Base-by-base conservation (phyloP, 2,329 filamentous ascomycete genomes). In the Penicillium sp. region DNA sequence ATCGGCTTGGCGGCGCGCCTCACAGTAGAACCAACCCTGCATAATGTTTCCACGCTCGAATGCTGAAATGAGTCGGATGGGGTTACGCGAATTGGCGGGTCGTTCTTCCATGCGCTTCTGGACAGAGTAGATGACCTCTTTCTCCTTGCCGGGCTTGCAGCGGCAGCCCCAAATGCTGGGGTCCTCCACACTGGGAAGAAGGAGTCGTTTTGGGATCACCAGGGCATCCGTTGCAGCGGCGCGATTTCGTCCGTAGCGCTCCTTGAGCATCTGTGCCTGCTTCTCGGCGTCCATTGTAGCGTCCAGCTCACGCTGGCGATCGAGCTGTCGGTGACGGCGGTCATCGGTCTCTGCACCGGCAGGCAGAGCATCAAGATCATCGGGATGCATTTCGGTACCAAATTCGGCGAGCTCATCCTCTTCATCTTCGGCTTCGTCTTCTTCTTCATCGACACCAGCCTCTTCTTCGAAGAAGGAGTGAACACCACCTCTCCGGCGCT, bases 391-490 rank as follows among this genome's bases (percentile, higher is more conserved):
- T 76, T 96, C 91, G 68, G 92, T 91, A 74, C 93, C 93, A 75
- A 95, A 92, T 68, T 92, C 92, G 60, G 85, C 92, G 70, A 93
- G 89, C 62, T 91, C 88, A 58, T 96, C 93, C 70, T 96, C 92
- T 70, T 97, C 94, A 56, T 96, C 92, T 67, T 96, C 92, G 64
- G 91, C 91, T 68, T 86, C 89, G 70, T 97, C 93, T 71, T 96
- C 93, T 66, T 96, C 89, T 62, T 91, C 95, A 74, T 98, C 95
- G 70, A 99, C 95, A 80, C 97, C 95, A 76, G 95, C 95, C 84
- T 99, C 95, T 73, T 94, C 92, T 88, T 99, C 95, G 80, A 99
- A 89, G 87, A 97, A 97, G 73, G 90, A 89, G 70, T 92, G 91
- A 66, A 92, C 88, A 67, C 86, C 86, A 67, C 91, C 88, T 76